These are phyloP conservation scores for Hippophae gyantsensis DNA, from an alignment of 306 rosid species.

Conservation along the genomic window DNA sequence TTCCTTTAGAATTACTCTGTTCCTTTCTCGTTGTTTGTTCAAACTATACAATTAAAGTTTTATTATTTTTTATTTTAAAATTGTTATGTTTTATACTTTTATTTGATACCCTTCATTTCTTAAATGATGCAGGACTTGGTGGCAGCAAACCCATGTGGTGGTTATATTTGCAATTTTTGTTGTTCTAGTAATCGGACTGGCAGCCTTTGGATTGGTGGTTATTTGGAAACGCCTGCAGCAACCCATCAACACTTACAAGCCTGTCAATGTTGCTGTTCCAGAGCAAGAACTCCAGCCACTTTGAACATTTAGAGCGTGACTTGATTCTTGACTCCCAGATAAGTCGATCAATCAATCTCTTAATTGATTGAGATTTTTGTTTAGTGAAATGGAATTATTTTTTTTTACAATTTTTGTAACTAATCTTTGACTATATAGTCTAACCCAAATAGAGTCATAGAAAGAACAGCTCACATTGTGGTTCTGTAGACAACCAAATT, in stretches of 20 bases:
- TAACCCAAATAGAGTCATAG: constrained; percentile 25
- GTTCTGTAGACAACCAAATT: constrained; percentile 19
- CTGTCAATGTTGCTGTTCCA: constrained; percentile 44
- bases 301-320: constrained; percentile 28
- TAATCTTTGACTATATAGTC: neutral
- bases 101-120: constrained; percentile 9
- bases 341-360: neutral
- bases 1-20: too few species aligned
- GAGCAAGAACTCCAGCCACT: constrained; percentile 96
- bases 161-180: constrained; percentile 37
- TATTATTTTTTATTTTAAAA: neutral
- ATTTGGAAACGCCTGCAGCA: constrained; percentile 49
- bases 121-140: constrained; percentile 52
- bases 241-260: constrained; percentile 48
- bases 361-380: constrained; percentile 26
- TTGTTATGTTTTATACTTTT: neutral
- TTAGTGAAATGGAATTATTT: constrained; percentile 17
- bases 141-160: constrained; percentile 41
- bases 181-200: constrained; percentile 36
- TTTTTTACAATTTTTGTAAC: constrained; percentile 9
- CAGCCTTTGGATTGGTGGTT: constrained; percentile 51
- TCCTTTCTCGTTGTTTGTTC: neutral
- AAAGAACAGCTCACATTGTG: constrained; percentile 13
- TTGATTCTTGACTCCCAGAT: constrained; percentile 14
- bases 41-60: neutral